A percentile compares a stretch with the other conserved stretches of the same genome.
These are phyloP conservation scores for Austroboletus niveus DNA, from an alignment of 1,284 basidiomycete genomes.

Conservation along the genomic window DNA sequence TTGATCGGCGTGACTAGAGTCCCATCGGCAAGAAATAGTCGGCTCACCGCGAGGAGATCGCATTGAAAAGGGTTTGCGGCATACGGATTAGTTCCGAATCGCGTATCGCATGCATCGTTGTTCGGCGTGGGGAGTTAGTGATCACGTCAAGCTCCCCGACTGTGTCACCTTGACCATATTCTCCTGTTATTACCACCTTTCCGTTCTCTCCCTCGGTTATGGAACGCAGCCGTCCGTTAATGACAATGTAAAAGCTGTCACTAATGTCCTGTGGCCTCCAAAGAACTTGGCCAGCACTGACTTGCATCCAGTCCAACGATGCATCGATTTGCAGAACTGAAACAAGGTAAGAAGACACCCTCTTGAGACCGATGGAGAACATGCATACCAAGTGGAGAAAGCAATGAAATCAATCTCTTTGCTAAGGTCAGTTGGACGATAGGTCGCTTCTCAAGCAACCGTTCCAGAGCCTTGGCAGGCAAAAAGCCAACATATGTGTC, in stretches of 20 bases:
- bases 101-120: constrained; percentile 95
- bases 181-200: constrained; percentile 80
- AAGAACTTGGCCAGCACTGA: constrained; percentile 88
- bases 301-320: constrained; percentile 97
- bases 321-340: constrained; percentile 95
- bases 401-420: constrained; percentile 89
- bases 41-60: constrained; percentile 78
- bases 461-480: constrained; percentile 84
- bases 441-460: constrained; percentile 89
- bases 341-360: constrained; percentile 4
- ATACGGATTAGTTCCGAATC: constrained; percentile 98
- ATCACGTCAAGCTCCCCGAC: constrained; percentile 97
- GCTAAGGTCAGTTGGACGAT: constrained; percentile 96
- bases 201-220: constrained; percentile 70
- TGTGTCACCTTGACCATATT: constrained; percentile 92
- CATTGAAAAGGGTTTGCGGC: constrained; percentile 97
- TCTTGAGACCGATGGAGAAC: not conserved
- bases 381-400: constrained; percentile 82
- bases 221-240: constrained; percentile 93
- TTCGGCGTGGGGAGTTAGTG: constrained; percentile 83
- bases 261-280: constrained; percentile 89
- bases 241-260: constrained; percentile 98
- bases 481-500: constrained; percentile 97
- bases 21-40: not conserved
- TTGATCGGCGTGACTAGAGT: not conserved